A percentile compares a stretch with the other conserved stretches of the same genome.
Evolutionary conservation across 2,329 filamentous ascomycete species (phyloP).

Genomic region (Clarireedia hainanense): DNA sequence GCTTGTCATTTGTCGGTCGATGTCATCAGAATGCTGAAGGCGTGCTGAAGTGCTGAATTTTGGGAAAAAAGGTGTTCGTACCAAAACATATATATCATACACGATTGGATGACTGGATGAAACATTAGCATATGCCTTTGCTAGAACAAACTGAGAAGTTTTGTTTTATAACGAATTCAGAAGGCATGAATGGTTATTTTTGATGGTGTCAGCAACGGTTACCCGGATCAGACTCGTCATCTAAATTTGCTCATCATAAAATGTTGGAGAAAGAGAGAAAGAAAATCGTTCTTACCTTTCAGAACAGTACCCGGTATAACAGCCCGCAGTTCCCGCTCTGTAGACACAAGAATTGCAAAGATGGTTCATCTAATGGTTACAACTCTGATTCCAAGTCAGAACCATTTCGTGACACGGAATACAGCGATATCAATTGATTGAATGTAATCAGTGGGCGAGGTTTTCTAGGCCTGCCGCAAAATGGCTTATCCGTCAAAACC

Average conservation of each 20-base stretch:
- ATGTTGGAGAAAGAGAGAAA: slow-evolving; percentile 11
- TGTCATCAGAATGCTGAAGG: slow-evolving; percentile 63
- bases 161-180: slow-evolving; percentile 24
- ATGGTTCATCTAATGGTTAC: not conserved
- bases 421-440: slow-evolving; percentile 11
- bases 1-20: slow-evolving; percentile 83
- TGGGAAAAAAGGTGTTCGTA: slow-evolving; percentile 11
- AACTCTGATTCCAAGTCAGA: slow-evolving; percentile 2
- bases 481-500: slow-evolving; percentile 75
- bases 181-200: slow-evolving; percentile 67
- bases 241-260: slow-evolving; percentile 47
- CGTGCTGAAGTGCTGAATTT: slow-evolving; percentile 1
- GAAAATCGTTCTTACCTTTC: slow-evolving; percentile 14
- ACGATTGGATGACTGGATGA: not conserved
- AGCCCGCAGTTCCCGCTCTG: not conserved
- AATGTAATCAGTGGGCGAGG: slow-evolving; percentile 83
- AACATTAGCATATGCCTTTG: slow-evolving; percentile 6
- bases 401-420: not conserved
- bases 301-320: not conserved
- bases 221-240: slow-evolving; percentile 75
- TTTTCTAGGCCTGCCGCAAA: slow-evolving; percentile 99
- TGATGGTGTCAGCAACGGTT: slow-evolving; percentile 63
- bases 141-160: slow-evolving; percentile 28
- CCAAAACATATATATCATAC: not conserved
- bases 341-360: too few relatives aligned